These are phyloP conservation scores for Nothomitra cinnamomea DNA, from an alignment of 2,329 filamentous ascomycete genomes.

Conservation along the genomic window DNA sequence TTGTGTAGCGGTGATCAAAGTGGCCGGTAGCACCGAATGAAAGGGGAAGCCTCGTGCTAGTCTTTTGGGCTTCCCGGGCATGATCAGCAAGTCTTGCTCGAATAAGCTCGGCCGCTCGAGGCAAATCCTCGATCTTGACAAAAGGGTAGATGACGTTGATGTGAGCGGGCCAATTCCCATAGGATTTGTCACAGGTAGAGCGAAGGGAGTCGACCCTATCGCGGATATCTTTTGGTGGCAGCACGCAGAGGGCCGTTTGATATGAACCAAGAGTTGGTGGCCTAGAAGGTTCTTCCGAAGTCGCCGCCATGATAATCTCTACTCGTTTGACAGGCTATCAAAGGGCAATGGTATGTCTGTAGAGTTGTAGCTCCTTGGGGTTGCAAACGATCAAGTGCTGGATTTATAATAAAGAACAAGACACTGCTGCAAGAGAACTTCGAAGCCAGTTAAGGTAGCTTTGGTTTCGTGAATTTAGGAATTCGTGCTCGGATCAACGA, in stretches of 20 bases:
- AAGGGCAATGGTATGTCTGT: too few relatives aligned
- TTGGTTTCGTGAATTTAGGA: too few relatives aligned
- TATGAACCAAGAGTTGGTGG: constrained; percentile 22
- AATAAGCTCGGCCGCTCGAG: constrained; percentile 25
- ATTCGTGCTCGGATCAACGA: too few relatives aligned
- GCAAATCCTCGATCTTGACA: constrained; percentile 31
- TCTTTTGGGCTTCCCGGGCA: constrained; percentile 1
- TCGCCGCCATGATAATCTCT: background rate
- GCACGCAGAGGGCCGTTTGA: constrained; percentile 43
- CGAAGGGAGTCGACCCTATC: constrained; percentile 36
- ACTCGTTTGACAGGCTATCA: too few relatives aligned
- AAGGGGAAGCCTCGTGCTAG: background rate
- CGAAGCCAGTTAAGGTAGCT: too few relatives aligned
- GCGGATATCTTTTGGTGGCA: constrained; percentile 35
- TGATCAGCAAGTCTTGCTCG: constrained; percentile 18
- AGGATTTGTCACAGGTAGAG: constrained; percentile 43
- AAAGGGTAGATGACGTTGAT: constrained; percentile 52
- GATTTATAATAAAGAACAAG: too few relatives aligned
- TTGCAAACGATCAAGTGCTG: too few relatives aligned
- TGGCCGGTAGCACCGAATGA: background rate
- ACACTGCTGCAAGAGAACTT: too few relatives aligned
- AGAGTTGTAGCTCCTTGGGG: too few relatives aligned
- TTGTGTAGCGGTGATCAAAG: background rate
- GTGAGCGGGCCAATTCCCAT: constrained; percentile 47
- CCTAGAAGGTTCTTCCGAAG: background rate